Conservation (phyloP, 257 asterid species). For the Mitragyna speciosa region DNA sequence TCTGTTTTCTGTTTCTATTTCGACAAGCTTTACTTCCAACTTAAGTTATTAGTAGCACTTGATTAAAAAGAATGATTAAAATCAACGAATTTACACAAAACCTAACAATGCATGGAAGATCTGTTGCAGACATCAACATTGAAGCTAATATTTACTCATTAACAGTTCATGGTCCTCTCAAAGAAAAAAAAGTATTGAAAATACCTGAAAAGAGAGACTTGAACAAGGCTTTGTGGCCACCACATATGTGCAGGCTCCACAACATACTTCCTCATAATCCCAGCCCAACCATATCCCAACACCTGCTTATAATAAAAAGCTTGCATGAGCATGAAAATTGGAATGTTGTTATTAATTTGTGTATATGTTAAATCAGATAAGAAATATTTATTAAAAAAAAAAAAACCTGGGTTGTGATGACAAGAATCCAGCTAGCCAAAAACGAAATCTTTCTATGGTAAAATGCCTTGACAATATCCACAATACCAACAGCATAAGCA, state of each 20-base stretch:
- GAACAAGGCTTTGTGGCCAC: conserved; percentile 62
- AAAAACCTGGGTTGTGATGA: conserved; percentile 59
- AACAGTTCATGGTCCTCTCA: too few relatives aligned
- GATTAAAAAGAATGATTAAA: too few relatives aligned
- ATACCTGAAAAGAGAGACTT: conserved; percentile 68
- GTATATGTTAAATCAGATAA: too few relatives aligned
- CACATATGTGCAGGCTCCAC: conserved; percentile 68
- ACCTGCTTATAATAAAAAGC: conserved; percentile 26
- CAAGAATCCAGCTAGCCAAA: conserved; percentile 52
- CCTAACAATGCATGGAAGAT: not conserved
- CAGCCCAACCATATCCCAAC: conserved; percentile 69
- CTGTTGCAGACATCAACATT: too few relatives aligned
- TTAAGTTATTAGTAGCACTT: too few relatives aligned
- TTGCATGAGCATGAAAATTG: not conserved
- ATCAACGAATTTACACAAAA: too few relatives aligned
- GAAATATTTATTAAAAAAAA: not conserved
- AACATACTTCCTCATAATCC: conserved; percentile 51
- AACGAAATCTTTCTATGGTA: conserved; percentile 53
- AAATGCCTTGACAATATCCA: conserved; percentile 54
- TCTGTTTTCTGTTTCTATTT: too few relatives aligned
- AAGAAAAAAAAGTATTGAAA: not conserved
- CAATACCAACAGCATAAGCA: conserved; percentile 64
- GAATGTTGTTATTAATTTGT: too few relatives aligned
- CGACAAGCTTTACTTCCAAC: too few relatives aligned
- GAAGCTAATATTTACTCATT: too few relatives aligned